A percentile compares a stretch with the other conserved stretches of the same genome.
Conservation (phyloP, 345 rosid genomes). For the Zanthoxylum bungeanum region DNA sequence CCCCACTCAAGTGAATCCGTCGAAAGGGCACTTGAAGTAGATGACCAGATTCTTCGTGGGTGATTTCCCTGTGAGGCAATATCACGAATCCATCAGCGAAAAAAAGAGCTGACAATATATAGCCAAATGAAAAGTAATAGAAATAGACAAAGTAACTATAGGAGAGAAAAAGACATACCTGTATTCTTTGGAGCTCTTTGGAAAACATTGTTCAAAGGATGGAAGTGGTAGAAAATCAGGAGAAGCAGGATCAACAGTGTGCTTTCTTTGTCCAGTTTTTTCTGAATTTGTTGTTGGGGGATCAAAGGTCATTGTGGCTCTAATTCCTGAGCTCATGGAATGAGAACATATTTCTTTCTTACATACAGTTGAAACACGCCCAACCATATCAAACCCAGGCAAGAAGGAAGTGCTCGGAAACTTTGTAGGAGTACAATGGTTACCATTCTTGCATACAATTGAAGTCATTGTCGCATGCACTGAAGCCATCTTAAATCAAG, state of each 20-base stretch:
- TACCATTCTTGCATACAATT: conserved; percentile 51
- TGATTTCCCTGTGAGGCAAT: conserved; percentile 55
- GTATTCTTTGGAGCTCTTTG: conserved; percentile 81
- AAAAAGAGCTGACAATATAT: not conserved
- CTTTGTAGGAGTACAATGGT: conserved; percentile 41
- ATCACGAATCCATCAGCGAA: not conserved
- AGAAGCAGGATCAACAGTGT: conserved; percentile 79
- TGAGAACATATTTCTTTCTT: conserved; percentile 41
- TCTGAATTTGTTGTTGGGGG: conserved; percentile 54
- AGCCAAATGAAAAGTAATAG: not conserved
- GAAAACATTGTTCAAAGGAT: conserved; percentile 88
- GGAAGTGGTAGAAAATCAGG: conserved; percentile 91
- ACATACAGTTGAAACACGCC: conserved; percentile 33
- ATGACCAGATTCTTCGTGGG: conserved; percentile 83
- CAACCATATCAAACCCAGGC: conserved; percentile 53
- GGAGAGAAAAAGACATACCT: conserved; percentile 30
- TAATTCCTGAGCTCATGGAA: conserved; percentile 25
- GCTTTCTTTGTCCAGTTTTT: conserved; percentile 54
- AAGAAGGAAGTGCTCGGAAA: conserved; percentile 52
- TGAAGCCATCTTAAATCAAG: conserved; percentile 55
- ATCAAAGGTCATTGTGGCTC: conserved; percentile 81
- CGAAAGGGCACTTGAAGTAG: conserved; percentile 89
- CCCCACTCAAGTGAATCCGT: conserved; percentile 79
- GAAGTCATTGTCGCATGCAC: conserved; percentile 52
- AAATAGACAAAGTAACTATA: not conserved